Evolutionary conservation across 192 early-diverging fungal species (phyloP), one percentile per base, ranked within the genome.

Genomic region (Coemansia sp.): DNA sequence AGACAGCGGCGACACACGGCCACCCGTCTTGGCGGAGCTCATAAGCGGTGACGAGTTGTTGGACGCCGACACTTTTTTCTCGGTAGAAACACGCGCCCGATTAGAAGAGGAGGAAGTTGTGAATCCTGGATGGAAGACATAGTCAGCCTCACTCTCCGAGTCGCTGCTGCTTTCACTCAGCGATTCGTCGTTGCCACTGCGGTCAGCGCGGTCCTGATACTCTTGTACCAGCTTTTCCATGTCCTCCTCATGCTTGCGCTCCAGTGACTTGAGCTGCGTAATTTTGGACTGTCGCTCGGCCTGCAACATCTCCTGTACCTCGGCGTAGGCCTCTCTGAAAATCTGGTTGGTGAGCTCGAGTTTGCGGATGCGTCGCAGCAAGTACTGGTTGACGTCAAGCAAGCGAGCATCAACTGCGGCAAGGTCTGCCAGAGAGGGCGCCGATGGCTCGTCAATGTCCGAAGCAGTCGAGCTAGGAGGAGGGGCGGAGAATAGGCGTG

Each of bases 281-380:
- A 61, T 39, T 44, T 76, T 76, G 34, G 78, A 79, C 62, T 79
- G 77, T 31, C 78, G 82, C 69, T 84, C 82, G 52, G 71, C 62
- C n/a, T 73, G 71, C 11, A 84, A 71, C 13, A 76, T 79, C 55
- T 84, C 74, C n/a, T 74, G 70, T 33, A 84, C 82, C 62, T 79
- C 82, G 16, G 64, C 38, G 39, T 84, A 84, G 29, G 82, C 82
- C 73, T 84, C 82, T 33, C 66, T 69, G 43, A 79, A 60, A 43
- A 84, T 76, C 66, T 79, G 82, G 64, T 84, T 84, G n/a, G 74
- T 76, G 52, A 84, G 69, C 78, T 84, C 81, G 9, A 84, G 81
- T 55, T 84, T 84, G 62, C 81, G 81, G 36, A 84, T 73, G 24
- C 81, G 73, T 39, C 81, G 77, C 69, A 76, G 55, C 41, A 84